phyloP scores from a whole-genome alignment of 306 rosid species.

The Canavalia gladiata region DNA sequence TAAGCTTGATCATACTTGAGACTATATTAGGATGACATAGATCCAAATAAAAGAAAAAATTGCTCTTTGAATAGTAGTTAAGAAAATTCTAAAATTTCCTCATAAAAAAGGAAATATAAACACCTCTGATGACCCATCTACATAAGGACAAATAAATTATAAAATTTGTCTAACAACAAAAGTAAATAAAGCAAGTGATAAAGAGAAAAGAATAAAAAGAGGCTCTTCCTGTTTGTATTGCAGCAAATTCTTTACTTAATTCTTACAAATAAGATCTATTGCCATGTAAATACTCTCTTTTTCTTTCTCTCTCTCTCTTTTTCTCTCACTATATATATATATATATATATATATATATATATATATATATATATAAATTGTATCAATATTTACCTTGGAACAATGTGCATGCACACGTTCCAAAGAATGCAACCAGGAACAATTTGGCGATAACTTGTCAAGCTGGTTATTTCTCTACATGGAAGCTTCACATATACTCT shows the following conservation, averaged over 20 bases:
- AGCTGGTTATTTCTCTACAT: conserved; percentile 37
- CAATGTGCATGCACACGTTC: conserved; percentile 25
- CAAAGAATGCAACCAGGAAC: conserved; percentile 36
- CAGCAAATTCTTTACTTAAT: conserved; percentile 11
- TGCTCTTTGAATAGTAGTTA: no score
- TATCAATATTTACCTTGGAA: conserved; percentile 37
- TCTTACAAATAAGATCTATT: conserved; percentile 31
- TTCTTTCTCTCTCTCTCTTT: neutral
- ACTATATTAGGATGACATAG: no score
- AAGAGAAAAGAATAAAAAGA: neutral
- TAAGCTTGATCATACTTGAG: no score
- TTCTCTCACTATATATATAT: neutral
- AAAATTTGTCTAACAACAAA: neutral
- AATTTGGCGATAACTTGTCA: conserved; percentile 38
- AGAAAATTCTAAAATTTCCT: no score
- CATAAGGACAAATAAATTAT: no score
- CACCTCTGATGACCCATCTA: neutral
- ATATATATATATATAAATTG: neutral
- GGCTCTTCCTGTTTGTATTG: conserved; percentile 28
- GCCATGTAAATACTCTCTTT: conserved; percentile 11
- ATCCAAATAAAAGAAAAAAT: no score
- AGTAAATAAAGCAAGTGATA: conserved; percentile 2
- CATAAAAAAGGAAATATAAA: neutral
- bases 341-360: neutral
- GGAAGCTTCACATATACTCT: conserved; percentile 48